Conservation (phyloP, 441 rosid genomes). For the Aquilaria agallochum region DNA sequence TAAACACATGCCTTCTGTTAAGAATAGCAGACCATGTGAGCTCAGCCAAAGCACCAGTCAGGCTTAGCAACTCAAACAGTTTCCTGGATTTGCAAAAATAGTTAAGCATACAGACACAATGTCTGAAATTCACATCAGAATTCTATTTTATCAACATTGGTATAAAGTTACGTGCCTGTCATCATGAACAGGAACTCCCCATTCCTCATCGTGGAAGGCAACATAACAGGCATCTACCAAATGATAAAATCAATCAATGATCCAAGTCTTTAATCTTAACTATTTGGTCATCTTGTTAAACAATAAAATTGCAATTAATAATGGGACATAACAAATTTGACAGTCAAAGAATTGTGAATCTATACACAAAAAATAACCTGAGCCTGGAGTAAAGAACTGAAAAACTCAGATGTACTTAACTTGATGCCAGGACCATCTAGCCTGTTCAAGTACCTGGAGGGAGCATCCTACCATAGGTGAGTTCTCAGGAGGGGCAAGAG, state of each 20-base stretch:
- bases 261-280: too few relatives aligned
- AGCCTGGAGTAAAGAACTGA: too few relatives aligned
- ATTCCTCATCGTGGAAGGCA: slow-evolving; percentile 93
- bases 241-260: not conserved
- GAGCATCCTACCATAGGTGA: too few relatives aligned
- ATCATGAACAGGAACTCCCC: slow-evolving; percentile 92
- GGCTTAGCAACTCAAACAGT: slow-evolving; percentile 83
- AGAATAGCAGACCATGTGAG: slow-evolving; percentile 87
- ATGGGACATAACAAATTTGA: too few relatives aligned
- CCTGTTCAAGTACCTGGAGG: too few relatives aligned
- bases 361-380: too few relatives aligned
- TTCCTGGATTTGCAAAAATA: slow-evolving; percentile 49
- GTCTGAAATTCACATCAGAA: slow-evolving; percentile 5
- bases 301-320: too few relatives aligned
- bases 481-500: too few relatives aligned
- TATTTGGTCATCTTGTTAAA: too few relatives aligned
- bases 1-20: slow-evolving; percentile 69
- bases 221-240: slow-evolving; percentile 61
- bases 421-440: too few relatives aligned
- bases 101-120: slow-evolving; percentile 14
- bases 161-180: slow-evolving; percentile 62
- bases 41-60: slow-evolving; percentile 81
- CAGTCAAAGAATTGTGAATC: too few relatives aligned
- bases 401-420: too few relatives aligned
- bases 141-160: slow-evolving; percentile 2